Conservation (phyloP, 176 grass and related monocot species). For the sorghum (Sorghum bicolor) region Sorghum_bicolor_NCBIv3 NC_012872.2:4094001-4094500, state of each 20-base stretch:
- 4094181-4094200: neutral
- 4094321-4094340: neutral
- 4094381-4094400: neutral
- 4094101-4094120: neutral
- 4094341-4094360: neutral
- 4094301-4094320: neutral
- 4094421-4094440: neutral
- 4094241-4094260: neutral
- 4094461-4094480: neutral
- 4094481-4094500: neutral
- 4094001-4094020: neutral
- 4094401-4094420: too few species aligned
- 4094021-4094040: neutral
- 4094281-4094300: neutral
- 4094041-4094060: neutral
- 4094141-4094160: slow-evolving; percentile 2
- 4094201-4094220: neutral
- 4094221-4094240: neutral
- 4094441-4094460: neutral
- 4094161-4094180: slow-evolving; percentile 17
- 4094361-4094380: neutral
- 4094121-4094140: neutral
- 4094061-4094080: neutral
- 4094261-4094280: neutral
- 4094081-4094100: neutral